A percentile compares a stretch with the other conserved stretches of the same genome.
These are phyloP conservation scores for Claviceps sp. DNA, from an alignment of 2,329 filamentous ascomycete genomes.

Conservation along the genomic window DNA sequence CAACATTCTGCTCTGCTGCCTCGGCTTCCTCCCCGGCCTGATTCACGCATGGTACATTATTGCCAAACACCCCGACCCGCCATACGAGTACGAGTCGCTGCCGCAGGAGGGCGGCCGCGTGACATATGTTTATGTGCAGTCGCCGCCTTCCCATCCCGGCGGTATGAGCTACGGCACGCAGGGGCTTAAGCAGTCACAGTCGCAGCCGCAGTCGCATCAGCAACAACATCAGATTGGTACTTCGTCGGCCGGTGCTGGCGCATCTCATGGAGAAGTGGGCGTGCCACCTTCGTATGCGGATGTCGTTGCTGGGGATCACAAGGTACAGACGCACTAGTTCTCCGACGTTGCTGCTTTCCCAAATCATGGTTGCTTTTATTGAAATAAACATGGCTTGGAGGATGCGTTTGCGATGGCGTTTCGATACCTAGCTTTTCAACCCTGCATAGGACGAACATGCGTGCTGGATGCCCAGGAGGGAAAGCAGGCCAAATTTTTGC, in stretches of 20 bases:
- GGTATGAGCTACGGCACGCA: constrained; percentile 11
- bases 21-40: constrained; percentile 73
- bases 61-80: constrained; percentile 66
- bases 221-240: too few relatives aligned
- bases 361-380: background rate
- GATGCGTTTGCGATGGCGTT: too few relatives aligned
- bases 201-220: too few relatives aligned
- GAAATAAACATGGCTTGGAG: background rate
- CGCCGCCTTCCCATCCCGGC: constrained; percentile 15
- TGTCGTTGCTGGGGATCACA: constrained; percentile 79
- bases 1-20: constrained; percentile 79
- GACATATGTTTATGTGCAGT: constrained; percentile 65
- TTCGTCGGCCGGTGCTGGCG: constrained; percentile 18
- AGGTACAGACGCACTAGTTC: constrained; percentile 50
- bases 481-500: background rate
- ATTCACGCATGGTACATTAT: constrained; percentile 98
- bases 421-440: background rate
- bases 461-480: background rate
- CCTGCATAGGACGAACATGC: background rate
- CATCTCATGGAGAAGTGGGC: constrained; percentile 23
- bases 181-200: background rate
- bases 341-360: background rate
- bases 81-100: constrained; percentile 55
- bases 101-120: constrained; percentile 47
- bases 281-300: constrained; percentile 80